phyloP scores from a whole-genome alignment of 192 early-diverging fungal species.

The Entomortierella lignicola region DNA sequence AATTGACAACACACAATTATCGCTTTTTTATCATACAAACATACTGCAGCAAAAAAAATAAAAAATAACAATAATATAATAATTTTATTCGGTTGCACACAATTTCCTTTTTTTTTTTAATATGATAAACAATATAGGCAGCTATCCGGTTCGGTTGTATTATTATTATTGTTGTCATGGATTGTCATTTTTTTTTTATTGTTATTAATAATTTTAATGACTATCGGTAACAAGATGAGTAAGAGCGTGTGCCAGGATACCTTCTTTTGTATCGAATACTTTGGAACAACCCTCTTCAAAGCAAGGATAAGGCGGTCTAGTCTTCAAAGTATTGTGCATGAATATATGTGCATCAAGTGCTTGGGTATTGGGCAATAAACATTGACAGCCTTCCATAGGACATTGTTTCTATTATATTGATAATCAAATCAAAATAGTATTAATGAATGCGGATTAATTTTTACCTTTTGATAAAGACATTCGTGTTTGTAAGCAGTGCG shows the following conservation, averaged over 20 bases:
- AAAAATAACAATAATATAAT: no score
- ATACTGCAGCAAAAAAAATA: no score
- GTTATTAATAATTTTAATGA: no score
- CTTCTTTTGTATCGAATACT: slow-evolving; percentile 47
- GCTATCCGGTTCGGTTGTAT: no score
- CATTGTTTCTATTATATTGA: slow-evolving; percentile 44
- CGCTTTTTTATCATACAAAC: no score
- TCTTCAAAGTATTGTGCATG: slow-evolving; percentile 53
- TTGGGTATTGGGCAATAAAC: slow-evolving; percentile 32
- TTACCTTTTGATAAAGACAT: slow-evolving; percentile 44
- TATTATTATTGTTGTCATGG: no score
- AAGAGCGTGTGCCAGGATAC: slow-evolving; percentile 38
- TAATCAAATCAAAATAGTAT: not conserved
- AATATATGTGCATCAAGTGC: slow-evolving; percentile 44
- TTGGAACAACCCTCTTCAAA: slow-evolving; percentile 48
- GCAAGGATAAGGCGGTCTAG: slow-evolving; percentile 48
- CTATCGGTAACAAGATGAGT: slow-evolving; percentile 23
- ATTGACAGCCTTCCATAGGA: slow-evolving; percentile 33
- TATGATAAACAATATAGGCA: no score
- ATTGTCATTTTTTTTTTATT: no score
- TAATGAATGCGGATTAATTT: not conserved
- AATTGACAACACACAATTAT: no score
- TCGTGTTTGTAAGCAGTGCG: slow-evolving; percentile 44
- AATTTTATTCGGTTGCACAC: no score
- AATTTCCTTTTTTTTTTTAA: no score